Conservation (phyloP, 2,329 filamentous ascomycete genomes). For the Trichoderma gracile region DNA sequence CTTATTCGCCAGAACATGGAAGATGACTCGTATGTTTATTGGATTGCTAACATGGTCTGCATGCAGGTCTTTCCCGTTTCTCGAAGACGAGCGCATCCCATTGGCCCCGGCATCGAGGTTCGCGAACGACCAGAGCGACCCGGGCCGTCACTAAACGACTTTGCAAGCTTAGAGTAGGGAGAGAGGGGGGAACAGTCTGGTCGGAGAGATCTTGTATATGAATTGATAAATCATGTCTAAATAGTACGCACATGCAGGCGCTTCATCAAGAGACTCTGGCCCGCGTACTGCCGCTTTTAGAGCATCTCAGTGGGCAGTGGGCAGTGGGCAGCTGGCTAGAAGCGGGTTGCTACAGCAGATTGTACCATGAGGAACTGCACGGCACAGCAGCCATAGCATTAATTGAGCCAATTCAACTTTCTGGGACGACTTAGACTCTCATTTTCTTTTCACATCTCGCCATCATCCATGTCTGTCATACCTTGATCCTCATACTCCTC, state of each 20-base stretch:
- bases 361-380: neutral
- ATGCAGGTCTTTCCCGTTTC: slow-evolving; percentile 58
- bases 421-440: too few species aligned
- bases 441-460: neutral
- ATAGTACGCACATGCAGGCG: slow-evolving; percentile 1
- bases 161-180: slow-evolving; percentile 66
- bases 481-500: neutral
- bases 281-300: neutral
- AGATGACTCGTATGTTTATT: too few species aligned
- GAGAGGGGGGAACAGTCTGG: neutral
- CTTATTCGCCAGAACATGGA: neutral
- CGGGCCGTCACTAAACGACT: slow-evolving; percentile 61
- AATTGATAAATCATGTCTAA: slow-evolving; percentile 6
- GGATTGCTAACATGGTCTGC: slow-evolving; percentile 9
- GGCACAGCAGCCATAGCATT: neutral
- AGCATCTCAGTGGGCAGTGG: neutral
- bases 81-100: slow-evolving; percentile 63
- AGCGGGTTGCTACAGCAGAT: neutral
- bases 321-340: slow-evolving; percentile 4
- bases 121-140: slow-evolving; percentile 64
- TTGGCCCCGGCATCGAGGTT: slow-evolving; percentile 83
- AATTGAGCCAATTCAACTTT: neutral
- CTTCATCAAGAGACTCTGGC: neutral
- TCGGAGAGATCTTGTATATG: slow-evolving; percentile 3
- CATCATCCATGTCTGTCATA: neutral